phyloP scores from a whole-genome alignment of 768 basidiomycete genomes.

The Cytidiella melzeri region DNA sequence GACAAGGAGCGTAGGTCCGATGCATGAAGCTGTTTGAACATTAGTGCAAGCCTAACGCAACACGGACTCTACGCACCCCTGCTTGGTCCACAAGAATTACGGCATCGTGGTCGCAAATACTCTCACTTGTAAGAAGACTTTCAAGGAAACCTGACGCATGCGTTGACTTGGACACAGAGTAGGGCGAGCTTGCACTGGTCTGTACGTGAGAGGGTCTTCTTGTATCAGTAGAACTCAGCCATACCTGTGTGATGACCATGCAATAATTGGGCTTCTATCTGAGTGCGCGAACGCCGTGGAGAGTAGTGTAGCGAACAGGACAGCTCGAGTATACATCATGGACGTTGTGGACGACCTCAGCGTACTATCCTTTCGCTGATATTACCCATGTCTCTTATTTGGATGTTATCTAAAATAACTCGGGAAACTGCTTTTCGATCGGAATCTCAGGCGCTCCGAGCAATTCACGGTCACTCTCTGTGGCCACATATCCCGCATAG shows the following conservation, averaged over 20 bases:
- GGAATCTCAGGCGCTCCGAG: not conserved
- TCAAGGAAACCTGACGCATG: slow-evolving; percentile 30
- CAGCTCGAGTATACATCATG: slow-evolving; percentile 38
- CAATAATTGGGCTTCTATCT: slow-evolving; percentile 57
- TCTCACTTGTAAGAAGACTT: slow-evolving; percentile 36
- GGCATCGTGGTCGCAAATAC: slow-evolving; percentile 59
- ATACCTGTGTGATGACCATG: slow-evolving; percentile 70
- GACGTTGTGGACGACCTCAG: slow-evolving; percentile 6
- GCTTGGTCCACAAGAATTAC: slow-evolving; percentile 66
- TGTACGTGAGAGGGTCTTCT: not conserved
- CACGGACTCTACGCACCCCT: slow-evolving; percentile 43
- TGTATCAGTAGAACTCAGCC: not conserved
- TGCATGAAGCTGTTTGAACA: slow-evolving; percentile 51
- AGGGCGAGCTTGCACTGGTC: slow-evolving; percentile 43
- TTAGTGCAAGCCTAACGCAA: not conserved
- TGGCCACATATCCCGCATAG: not conserved
- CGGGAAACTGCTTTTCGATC: too few species aligned
- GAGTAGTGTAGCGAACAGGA: slow-evolving; percentile 39
- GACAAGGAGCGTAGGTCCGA: slow-evolving; percentile 66
- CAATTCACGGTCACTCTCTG: not conserved
- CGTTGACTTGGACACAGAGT: slow-evolving; percentile 13
- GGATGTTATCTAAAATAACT: too few species aligned
- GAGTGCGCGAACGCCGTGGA: slow-evolving; percentile 50
- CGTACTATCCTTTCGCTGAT: too few species aligned
- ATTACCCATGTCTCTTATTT: too few species aligned